These are phyloP conservation scores for Plasmodium cynomolgi DNA, from an alignment of 169 alveolate species.

Conservation along the genomic window DNA sequence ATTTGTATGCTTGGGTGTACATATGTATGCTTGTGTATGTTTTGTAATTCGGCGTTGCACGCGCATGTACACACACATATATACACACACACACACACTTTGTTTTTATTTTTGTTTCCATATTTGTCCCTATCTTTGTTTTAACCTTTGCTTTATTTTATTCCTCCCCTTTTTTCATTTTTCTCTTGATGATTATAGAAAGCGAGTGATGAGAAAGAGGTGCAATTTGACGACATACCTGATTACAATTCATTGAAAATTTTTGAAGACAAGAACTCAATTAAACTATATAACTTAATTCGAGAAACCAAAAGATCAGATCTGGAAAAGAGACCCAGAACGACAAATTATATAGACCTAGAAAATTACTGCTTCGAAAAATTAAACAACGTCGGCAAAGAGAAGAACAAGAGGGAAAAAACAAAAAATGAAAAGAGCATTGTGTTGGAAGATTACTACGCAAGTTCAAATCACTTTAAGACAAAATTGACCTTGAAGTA, in stretches of 20 bases:
- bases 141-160: not conserved
- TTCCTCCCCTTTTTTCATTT: not conserved
- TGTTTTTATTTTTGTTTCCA: not conserved
- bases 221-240: slow-evolving; percentile 33
- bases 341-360: slow-evolving; percentile 36
- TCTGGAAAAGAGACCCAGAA: slow-evolving; percentile 4
- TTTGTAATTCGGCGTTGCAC: not conserved
- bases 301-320: slow-evolving; percentile 26
- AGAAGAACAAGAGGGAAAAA: slow-evolving; percentile 12
- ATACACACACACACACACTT: not conserved
- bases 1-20: no score
- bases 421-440: not conserved
- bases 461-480: slow-evolving; percentile 52
- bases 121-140: not conserved
- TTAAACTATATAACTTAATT: slow-evolving; percentile 32
- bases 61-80: not conserved
- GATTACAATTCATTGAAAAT: slow-evolving; percentile 44
- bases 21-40: not conserved
- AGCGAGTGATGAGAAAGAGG: slow-evolving; percentile 22
- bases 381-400: slow-evolving; percentile 7
- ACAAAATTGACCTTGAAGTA: slow-evolving; percentile 44
- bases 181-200: not conserved
- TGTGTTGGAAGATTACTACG: slow-evolving; percentile 50
- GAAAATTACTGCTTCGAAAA: slow-evolving; percentile 51
- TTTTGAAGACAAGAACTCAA: slow-evolving; percentile 42